Evolutionary conservation across 805 yeast species (phyloP), one percentile per base, ranked within the genome.

Genomic region (Lipomyces sp.): DNA sequence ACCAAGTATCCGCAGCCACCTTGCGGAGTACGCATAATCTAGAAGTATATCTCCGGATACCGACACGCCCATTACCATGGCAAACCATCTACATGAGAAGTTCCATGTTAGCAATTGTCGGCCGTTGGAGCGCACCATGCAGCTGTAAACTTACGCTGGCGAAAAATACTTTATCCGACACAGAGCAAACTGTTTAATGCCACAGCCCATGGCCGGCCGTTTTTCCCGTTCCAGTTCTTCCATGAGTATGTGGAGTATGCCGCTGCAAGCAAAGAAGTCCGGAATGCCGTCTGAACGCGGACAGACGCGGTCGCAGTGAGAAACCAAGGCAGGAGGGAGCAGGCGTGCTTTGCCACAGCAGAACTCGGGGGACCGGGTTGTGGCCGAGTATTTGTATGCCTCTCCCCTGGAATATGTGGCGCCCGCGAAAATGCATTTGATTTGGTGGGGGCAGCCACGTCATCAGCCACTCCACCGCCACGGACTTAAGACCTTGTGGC

Each of bases 41-140:
- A 79, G 76, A 33, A 89, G 70, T 3, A 86, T 69, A 34, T 77
- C 65, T 3, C 86, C 71, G 1, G 86, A 70, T 35, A 88, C 85
- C 1, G 96, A 95, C 2, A 83, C 77, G 1, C 95, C 96, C 96
- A 89, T 89, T n/a, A 82, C 77, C 43, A 80, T 73, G 23, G 84
- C 83, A 68, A 82, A 87, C 75, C 82, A 82, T 36, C 61, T 57
- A 36, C 11, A 14, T n/a, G 10, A 26, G 8, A 37, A 1, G 40
- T 22, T 24, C 13, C 34, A 13, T 19, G 11, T 23, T 31, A 13
- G 32, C 42, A 11, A 24, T 16, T 4, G 22, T 3, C 7, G 3
- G 23, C 11, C 4, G 16, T 6, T 14, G 22, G 21, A 26, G n/a
- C 11, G 21, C 14, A 24, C 37, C 18, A 11, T n/a, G 16, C 4